Percentiles rank a stretch among this genome's conserved stretches.
These are phyloP conservation scores for Beauveria pseudobassiana DNA, from an alignment of 2,329 filamentous ascomycete species.

Conservation along the genomic window DNA sequence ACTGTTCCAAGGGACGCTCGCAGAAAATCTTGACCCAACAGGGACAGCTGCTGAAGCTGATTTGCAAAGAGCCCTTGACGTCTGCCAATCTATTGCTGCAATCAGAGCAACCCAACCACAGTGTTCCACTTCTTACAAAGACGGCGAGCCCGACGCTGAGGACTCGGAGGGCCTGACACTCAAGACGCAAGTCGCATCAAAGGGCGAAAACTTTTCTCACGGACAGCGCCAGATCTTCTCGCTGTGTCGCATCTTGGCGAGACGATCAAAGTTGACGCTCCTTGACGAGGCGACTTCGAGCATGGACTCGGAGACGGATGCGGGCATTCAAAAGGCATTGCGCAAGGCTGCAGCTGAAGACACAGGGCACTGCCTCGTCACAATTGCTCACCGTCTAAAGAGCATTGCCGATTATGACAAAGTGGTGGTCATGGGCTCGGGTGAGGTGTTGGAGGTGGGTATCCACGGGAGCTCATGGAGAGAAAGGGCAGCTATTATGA, in stretches of 20 bases:
- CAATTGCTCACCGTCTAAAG: constrained; percentile 49
- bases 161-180: constrained; percentile 26
- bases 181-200: constrained; percentile 40
- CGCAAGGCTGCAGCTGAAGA: constrained; percentile 34
- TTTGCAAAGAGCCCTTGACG: constrained; percentile 51
- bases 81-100: constrained; percentile 52
- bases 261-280: constrained; percentile 47
- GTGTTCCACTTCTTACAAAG: constrained; percentile 13
- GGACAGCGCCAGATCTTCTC: constrained; percentile 52
- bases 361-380: constrained; percentile 44
- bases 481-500: constrained; percentile 41
- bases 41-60: constrained; percentile 43
- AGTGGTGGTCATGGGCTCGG: constrained; percentile 49
- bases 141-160: constrained; percentile 12
- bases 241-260: constrained; percentile 48
- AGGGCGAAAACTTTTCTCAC: constrained; percentile 49
- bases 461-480: constrained; percentile 39
- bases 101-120: constrained; percentile 33
- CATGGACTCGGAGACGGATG: constrained; percentile 51
- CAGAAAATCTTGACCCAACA: constrained; percentile 58
- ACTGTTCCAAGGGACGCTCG: constrained; percentile 46
- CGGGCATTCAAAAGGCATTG: constrained; percentile 46
- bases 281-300: constrained; percentile 53
- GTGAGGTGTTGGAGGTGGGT: constrained; percentile 46
- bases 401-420: constrained; percentile 54